These are phyloP conservation scores for Tetrahymena thermophila DNA, from an alignment of 73 alveolate genomes.

Conservation along the genomic window DNA sequence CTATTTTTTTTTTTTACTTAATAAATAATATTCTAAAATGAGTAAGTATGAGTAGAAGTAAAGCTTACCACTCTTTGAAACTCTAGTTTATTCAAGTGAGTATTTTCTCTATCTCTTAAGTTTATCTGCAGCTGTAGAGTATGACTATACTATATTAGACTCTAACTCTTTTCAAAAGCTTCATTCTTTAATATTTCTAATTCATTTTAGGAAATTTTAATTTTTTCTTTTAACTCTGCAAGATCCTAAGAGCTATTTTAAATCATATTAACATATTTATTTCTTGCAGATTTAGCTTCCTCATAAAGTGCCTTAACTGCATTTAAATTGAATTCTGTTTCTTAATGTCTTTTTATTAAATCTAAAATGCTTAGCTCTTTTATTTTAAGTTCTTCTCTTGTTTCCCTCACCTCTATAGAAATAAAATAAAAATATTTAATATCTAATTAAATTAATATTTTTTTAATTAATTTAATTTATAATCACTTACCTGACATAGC, in stretches of 20 bases:
- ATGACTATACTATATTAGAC: slow-evolving; percentile 81
- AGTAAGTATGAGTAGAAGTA: neutral
- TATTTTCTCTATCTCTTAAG: slow-evolving; percentile 82
- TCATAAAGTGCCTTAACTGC: slow-evolving; percentile 87
- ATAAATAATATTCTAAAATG: neutral
- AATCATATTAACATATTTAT: slow-evolving; percentile 87
- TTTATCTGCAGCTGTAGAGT: slow-evolving; percentile 69
- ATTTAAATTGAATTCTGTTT: slow-evolving; percentile 82
- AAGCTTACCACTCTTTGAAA: slow-evolving; percentile 46
- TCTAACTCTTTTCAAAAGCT: slow-evolving; percentile 84
- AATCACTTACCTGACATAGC: slow-evolving; percentile 56
- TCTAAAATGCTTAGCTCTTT: slow-evolving; percentile 87
- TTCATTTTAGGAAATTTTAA: slow-evolving; percentile 86
- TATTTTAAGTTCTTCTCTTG: slow-evolving; percentile 91
- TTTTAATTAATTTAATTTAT: neutral
- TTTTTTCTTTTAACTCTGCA: slow-evolving; percentile 95
- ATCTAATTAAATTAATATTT: no score
- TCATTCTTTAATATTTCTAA: slow-evolving; percentile 92
- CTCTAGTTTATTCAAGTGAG: slow-evolving; percentile 85
- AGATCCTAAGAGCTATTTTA: slow-evolving; percentile 87
- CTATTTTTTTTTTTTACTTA: slow-evolving; percentile 71
- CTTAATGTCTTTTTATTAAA: slow-evolving; percentile 83
- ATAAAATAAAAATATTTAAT: no score
- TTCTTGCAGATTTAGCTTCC: slow-evolving; percentile 92
- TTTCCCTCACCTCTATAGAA: slow-evolving; percentile 77